Conservation (phyloP, 139 green algal genomes). For the Eudorina sp. region DNA sequence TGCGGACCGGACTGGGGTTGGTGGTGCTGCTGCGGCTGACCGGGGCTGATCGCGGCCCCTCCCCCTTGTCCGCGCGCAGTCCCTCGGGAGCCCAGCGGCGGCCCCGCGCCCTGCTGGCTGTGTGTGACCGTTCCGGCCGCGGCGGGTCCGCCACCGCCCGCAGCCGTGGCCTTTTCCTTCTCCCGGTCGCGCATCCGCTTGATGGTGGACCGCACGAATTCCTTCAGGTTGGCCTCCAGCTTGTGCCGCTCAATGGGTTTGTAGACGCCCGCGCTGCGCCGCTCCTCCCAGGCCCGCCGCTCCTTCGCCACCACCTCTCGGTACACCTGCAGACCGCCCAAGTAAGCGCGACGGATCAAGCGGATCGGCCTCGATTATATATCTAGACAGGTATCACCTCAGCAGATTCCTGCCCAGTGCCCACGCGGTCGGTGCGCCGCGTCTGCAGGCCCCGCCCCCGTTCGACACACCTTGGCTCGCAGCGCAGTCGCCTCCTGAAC, state of each 20-base stretch:
- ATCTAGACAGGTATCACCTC: too few relatives aligned
- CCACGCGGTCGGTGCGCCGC: too few relatives aligned
- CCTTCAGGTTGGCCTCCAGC: conserved; percentile 80
- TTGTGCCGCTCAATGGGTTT: conserved; percentile 81
- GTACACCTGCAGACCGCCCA: conserved; percentile 51
- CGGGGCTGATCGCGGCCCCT: too few relatives aligned
- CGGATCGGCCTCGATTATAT: too few relatives aligned
- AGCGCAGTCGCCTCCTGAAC: conserved; percentile 27
- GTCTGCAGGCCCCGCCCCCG: too few relatives aligned
- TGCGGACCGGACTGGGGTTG: too few relatives aligned
- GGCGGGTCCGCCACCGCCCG: neutral
- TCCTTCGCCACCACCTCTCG: conserved; percentile 79
- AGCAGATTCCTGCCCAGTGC: too few relatives aligned
- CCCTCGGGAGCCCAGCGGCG: too few relatives aligned
- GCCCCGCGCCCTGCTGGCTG: too few relatives aligned
- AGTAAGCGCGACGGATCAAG: neutral
- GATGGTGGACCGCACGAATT: conserved; percentile 72
- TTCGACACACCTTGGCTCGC: conserved; percentile 27
- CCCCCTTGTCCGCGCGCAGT: neutral
- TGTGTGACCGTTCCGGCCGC: neutral
- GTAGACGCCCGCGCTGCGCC: conserved; percentile 47
- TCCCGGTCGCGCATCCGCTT: conserved; percentile 55
- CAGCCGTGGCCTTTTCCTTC: conserved; percentile 42
- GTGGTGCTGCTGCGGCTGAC: neutral
- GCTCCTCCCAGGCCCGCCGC: conserved; percentile 70